Percentiles rank a stretch among this genome's conserved stretches.
These are phyloP conservation scores for Micromonas pusilla DNA, from an alignment of 139 green algal genomes.

Conservation along the genomic window DNA sequence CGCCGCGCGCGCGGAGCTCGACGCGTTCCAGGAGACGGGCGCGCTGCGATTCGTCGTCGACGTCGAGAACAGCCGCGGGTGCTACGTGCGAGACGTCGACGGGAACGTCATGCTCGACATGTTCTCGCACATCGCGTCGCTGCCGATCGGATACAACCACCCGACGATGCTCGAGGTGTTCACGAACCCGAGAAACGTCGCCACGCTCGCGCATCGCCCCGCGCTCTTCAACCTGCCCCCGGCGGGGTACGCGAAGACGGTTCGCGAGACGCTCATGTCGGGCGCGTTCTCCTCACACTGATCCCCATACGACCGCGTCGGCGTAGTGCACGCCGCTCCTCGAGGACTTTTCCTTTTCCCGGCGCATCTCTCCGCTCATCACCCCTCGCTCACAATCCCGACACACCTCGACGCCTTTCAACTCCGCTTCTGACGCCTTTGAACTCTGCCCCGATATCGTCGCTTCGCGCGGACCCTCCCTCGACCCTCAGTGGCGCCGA, in stretches of 20 bases:
- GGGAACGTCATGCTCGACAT: slow-evolving; percentile 10
- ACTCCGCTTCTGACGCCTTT: too few species aligned
- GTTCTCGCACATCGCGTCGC: slow-evolving; percentile 16
- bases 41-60: slow-evolving; percentile 3
- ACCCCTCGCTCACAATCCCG: too few species aligned
- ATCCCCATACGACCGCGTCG: too few species aligned
- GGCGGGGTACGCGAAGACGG: background rate
- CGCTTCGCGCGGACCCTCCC: too few species aligned
- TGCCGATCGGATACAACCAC: slow-evolving; percentile 15
- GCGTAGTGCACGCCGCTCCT: too few species aligned
- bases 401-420: too few species aligned
- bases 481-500: background rate
- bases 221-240: background rate
- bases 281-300: too few species aligned
- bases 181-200: background rate
- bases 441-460: too few species aligned
- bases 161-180: background rate
- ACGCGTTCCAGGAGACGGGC: background rate
- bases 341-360: too few species aligned
- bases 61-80: background rate
- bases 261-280: background rate
- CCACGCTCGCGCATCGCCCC: background rate
- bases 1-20: background rate
- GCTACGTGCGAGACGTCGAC: slow-evolving; percentile 9
- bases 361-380: too few species aligned